Evolutionary conservation across 1,284 basidiomycete genomes (phyloP), one percentile per base, ranked within the genome.

Genomic region (Puccinia polysora): DNA sequence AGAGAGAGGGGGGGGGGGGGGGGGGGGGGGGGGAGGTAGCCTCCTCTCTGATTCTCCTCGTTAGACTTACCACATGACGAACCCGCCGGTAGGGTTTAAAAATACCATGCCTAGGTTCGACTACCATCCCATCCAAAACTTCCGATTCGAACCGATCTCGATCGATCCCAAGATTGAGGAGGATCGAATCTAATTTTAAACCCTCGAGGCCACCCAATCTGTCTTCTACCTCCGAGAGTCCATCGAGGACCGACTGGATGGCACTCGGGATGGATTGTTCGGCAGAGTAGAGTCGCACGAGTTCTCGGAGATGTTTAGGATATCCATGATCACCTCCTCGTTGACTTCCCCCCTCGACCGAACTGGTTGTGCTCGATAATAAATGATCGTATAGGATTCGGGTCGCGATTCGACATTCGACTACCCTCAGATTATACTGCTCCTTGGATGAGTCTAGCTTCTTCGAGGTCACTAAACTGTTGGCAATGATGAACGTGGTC

Each of bases 351-450:
- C 5, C 28, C 5, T 6, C 14, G 4, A 10, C 4, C 20, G 28
- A 50, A n/a, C n/a, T n/a, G 49, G 6, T 50, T 56, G 20, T 28
- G n/a, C n/a, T n/a, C n/a, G 23, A 18, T 20, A 65, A 32, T n/a
- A 65, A 47, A 5, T 15, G 20, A 2, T 38, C 20, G 10, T 36
- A 32, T 7, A 68, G 20, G 7, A 68, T 6, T 18, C 50, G 50
- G 18, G 18, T 58, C 7, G 52, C 65, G 18, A 68, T 45, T 25
- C 52, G 47, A 34, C 52, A 56, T 45, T 68, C 65, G 8, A 68
- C 53, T 2, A 68, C 65, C n/a, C 65, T n/a, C 20, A 68, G 34
- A 47, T 68, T 68, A 32, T 68, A 68, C 23, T 58, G 50, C 23
- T 56, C 36, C 36, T 68, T 68, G 7, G 65, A 50, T 14, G 65